These are phyloP conservation scores for Isatis tinctoria DNA, from an alignment of 345 rosid genomes.

Conservation along the genomic window DNA sequence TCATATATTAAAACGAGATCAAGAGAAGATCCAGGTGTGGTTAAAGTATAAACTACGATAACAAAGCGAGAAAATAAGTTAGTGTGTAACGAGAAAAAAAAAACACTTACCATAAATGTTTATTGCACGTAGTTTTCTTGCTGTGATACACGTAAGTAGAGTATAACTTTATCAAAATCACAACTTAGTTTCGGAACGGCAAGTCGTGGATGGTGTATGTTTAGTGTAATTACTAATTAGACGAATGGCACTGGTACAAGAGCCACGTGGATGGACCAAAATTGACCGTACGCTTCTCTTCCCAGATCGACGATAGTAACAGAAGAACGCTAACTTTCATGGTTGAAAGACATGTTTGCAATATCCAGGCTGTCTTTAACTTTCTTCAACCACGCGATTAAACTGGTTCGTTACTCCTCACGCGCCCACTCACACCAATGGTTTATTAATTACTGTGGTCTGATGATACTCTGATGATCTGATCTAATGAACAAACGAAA, in stretches of 20 bases:
- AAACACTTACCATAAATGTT: too few relatives aligned
- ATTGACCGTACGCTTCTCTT: not conserved
- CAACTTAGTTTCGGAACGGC: too few relatives aligned
- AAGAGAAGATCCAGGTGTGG: too few relatives aligned
- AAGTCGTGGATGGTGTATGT: not conserved
- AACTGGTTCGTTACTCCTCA: not conserved
- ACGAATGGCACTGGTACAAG: not conserved
- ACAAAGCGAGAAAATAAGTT: not conserved
- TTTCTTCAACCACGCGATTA: not conserved
- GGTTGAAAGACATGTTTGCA: not conserved
- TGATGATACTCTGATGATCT: too few relatives aligned
- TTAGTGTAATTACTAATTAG: not conserved
- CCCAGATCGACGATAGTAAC: slow-evolving; percentile 4
- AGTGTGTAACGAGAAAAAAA: not conserved
- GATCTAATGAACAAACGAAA: too few relatives aligned
- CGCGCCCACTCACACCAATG: not conserved
- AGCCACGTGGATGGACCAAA: slow-evolving; percentile 12
- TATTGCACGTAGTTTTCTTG: too few relatives aligned
- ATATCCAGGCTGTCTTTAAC: not conserved
- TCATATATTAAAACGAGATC: too few relatives aligned
- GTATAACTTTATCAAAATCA: not conserved
- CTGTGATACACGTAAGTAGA: not conserved
- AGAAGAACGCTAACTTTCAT: slow-evolving; percentile 25
- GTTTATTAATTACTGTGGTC: not conserved
- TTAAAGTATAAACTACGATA: not conserved